Evolutionary conservation across 148 eudicot genomes (phyloP), one percentile per base, ranked within the genome.

Genomic region (Diospyros kaki): DNA sequence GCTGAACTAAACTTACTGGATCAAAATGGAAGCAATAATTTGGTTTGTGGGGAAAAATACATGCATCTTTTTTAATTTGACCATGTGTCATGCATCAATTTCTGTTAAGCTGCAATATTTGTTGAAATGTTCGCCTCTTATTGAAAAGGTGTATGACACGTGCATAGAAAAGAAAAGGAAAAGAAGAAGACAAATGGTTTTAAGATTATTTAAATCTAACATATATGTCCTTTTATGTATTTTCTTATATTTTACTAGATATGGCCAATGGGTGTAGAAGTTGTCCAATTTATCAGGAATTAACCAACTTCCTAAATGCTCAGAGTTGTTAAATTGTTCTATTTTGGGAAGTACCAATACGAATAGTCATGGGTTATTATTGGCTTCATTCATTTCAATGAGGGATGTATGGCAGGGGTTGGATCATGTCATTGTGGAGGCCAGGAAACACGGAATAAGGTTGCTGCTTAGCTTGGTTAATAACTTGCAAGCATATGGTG

Each of bases 381-480:
- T 73, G 64, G 51, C 44, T 66, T 5, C 50, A 39, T 9, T 55
- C 9, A 55, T 10, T 58, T 77, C 65, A 50, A 64, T 72, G 69
- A 66, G 28, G 76, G 59, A 58, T 10, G 66, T 53, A 68, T 77
- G 83, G 77, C 83, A 95, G 99, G 94, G 90, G 5, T 83, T 95
- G 93, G 97, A 95, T 87, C 77, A 85, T 85, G 99, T 92, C 50
- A 91, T 95, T 72, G 96, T 96, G 2, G 94, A 95, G 84, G 96
- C 99, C 62, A 86, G 86, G 62, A 81, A 67, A 71, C 82, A 79
- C 13, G 93, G 90, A 39, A 77, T 95, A 62, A 83, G 96, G 81
- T 83, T 95, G 73, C 83, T 95, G 28, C 85, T 95, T 54, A 84
- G 88, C 67, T 84, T 95, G 68, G 96, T 90, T 45, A 89, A 95